These are phyloP conservation scores for Paecilomyces formosus DNA, from an alignment of 2,329 filamentous ascomycete species.

Conservation along the genomic window DNA sequence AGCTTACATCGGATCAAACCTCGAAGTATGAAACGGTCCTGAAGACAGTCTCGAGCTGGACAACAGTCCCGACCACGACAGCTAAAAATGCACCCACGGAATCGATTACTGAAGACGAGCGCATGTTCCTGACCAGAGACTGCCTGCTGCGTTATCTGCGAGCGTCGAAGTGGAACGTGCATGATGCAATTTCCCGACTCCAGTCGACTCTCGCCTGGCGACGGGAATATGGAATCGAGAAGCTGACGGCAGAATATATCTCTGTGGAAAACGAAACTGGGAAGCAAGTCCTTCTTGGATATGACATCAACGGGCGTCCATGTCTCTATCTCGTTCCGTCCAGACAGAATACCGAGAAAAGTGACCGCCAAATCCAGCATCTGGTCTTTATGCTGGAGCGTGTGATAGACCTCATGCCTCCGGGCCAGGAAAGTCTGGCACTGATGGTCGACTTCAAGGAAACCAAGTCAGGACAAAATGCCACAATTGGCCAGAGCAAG, in stretches of 20 bases:
- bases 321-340: constrained; percentile 87
- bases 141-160: constrained; percentile 89
- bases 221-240: constrained; percentile 77
- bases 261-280: constrained; percentile 92
- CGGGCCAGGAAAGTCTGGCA: constrained; percentile 78
- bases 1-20: constrained; percentile 69
- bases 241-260: constrained; percentile 72
- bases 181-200: constrained; percentile 70
- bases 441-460: constrained; percentile 89
- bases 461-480: constrained; percentile 67
- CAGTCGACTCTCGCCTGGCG: constrained; percentile 79
- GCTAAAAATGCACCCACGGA: constrained; percentile 51
- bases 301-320: constrained; percentile 75
- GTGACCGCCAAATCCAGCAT: constrained; percentile 83
- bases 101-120: constrained; percentile 70
- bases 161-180: constrained; percentile 81
- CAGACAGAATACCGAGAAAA: constrained; percentile 84
- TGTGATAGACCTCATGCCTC: constrained; percentile 76
- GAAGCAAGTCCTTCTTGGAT: constrained; percentile 86
- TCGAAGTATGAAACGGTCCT: constrained; percentile 75
- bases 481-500: constrained; percentile 66
- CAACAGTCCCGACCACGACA: constrained; percentile 57
- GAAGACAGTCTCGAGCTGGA: constrained; percentile 62
- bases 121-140: constrained; percentile 84
- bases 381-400: constrained; percentile 94